These are phyloP conservation scores for Phanerochaete sordida DNA, from an alignment of 768 basidiomycete genomes.

Conservation along the genomic window DNA sequence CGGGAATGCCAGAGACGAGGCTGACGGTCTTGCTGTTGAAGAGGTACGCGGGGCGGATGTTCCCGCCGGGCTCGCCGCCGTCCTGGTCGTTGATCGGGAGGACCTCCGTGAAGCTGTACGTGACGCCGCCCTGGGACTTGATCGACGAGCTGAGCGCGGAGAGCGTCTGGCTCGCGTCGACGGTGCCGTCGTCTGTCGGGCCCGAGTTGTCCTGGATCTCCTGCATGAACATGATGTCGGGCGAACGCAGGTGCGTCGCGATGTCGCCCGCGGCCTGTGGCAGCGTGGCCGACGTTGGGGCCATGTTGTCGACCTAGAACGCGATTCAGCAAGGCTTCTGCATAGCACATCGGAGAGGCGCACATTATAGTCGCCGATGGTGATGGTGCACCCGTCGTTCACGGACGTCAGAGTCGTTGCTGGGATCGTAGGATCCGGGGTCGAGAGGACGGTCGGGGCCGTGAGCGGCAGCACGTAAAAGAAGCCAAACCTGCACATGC, in stretches of 20 bases:
- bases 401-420: conserved; percentile 37
- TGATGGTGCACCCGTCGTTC: conserved; percentile 37
- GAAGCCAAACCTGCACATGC: conserved; percentile 34
- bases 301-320: conserved; percentile 24
- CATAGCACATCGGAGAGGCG: conserved; percentile 1
- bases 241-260: conserved; percentile 42
- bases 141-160: conserved; percentile 47
- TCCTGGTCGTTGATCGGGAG: conserved; percentile 49
- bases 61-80: conserved; percentile 61
- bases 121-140: conserved; percentile 25
- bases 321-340: background rate
- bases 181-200: conserved; percentile 46
- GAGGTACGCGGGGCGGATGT: conserved; percentile 57
- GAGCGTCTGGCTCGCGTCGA: conserved; percentile 50
- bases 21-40: conserved; percentile 48
- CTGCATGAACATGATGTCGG: conserved; percentile 60
- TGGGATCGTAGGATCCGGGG: conserved; percentile 31
- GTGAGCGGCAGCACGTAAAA: conserved; percentile 57
- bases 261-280: conserved; percentile 47
- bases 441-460: conserved; percentile 44
- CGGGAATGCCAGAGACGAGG: conserved; percentile 43
- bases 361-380: conserved; percentile 63
- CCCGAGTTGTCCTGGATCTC: conserved; percentile 63
- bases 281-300: conserved; percentile 14
- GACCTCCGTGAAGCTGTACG: conserved; percentile 48